Evolutionary conservation across 345 rosid species (phyloP).

Genomic region (Brassica juncea): DNA sequence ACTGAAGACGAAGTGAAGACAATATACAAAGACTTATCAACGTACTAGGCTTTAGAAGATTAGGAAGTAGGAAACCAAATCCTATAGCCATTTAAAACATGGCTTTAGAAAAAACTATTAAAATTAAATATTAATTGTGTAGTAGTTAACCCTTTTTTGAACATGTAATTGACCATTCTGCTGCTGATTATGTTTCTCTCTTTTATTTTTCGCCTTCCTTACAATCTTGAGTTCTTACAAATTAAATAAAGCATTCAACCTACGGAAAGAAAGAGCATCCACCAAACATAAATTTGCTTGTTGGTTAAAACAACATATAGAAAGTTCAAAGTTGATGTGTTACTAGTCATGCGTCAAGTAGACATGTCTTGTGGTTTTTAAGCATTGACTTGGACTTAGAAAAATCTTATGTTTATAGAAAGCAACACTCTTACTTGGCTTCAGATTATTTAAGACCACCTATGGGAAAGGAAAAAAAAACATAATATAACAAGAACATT

Average conservation of each 20-base stretch:
- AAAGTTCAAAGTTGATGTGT: neutral
- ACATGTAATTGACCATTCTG: neutral
- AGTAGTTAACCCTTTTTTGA: too few relatives aligned
- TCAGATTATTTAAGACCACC: neutral
- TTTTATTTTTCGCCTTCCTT: neutral
- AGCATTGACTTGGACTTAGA: conserved; percentile 22
- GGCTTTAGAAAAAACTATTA: neutral
- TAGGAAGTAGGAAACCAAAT: neutral
- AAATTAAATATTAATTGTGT: neutral
- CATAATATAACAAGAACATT: neutral
- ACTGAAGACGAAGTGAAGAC: neutral
- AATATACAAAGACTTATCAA: neutral
- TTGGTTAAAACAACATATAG: neutral
- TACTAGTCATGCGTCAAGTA: neutral
- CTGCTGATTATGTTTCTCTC: neutral
- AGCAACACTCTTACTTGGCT: neutral
- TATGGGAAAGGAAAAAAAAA: too few relatives aligned
- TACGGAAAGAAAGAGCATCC: neutral
- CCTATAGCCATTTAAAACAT: neutral
- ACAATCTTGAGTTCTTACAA: neutral
- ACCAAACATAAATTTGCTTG: neutral
- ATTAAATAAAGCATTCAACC: neutral
- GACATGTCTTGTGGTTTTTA: neutral
- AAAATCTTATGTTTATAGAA: neutral
- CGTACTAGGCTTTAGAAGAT: neutral